phyloP scores from a whole-genome alignment of 257 asterid genomes.

The Scutellaria galericulata region DNA sequence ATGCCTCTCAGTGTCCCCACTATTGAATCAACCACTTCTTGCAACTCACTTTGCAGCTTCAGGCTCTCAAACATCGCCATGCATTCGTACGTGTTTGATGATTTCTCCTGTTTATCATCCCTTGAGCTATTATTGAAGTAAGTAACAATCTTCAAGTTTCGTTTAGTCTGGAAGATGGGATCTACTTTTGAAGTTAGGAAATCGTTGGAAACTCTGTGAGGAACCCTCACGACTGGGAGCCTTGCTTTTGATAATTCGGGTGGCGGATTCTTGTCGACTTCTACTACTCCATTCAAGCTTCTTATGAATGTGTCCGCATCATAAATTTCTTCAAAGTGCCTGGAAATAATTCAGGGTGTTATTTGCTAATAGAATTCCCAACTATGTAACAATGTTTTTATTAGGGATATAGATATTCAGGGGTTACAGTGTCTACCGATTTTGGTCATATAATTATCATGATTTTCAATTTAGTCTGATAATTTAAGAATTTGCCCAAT shows the following conservation, averaged over 20 bases:
- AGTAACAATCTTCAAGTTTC: constrained; percentile 46
- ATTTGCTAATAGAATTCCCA: neutral
- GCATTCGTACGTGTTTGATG: constrained; percentile 40
- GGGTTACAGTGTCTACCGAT: too few species aligned
- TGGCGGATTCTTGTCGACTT: constrained; percentile 45
- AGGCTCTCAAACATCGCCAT: constrained; percentile 54
- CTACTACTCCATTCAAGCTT: constrained; percentile 56
- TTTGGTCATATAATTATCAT: too few species aligned
- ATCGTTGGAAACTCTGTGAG: constrained; percentile 42
- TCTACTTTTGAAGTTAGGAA: constrained; percentile 48
- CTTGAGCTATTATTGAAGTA: constrained; percentile 38
- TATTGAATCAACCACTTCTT: constrained; percentile 50
- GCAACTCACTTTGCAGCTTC: constrained; percentile 47
- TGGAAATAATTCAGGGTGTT: constrained; percentile 27
- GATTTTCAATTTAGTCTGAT: too few species aligned
- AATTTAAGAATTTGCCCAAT: too few species aligned
- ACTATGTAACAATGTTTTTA: too few species aligned
- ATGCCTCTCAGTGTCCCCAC: constrained; percentile 52
- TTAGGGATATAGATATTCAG: too few species aligned
- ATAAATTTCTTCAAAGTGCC: constrained; percentile 65
- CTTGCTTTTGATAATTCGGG: constrained; percentile 25
- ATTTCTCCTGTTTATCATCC: constrained; percentile 18
- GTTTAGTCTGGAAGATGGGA: constrained; percentile 47
- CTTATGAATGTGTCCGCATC: constrained; percentile 48
- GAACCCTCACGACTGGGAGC: constrained; percentile 43